Evolutionary conservation across 192 early-diverging fungal genomes (phyloP), one percentile per base, ranked within the genome.

Genomic region (Coemansia sp.): DNA sequence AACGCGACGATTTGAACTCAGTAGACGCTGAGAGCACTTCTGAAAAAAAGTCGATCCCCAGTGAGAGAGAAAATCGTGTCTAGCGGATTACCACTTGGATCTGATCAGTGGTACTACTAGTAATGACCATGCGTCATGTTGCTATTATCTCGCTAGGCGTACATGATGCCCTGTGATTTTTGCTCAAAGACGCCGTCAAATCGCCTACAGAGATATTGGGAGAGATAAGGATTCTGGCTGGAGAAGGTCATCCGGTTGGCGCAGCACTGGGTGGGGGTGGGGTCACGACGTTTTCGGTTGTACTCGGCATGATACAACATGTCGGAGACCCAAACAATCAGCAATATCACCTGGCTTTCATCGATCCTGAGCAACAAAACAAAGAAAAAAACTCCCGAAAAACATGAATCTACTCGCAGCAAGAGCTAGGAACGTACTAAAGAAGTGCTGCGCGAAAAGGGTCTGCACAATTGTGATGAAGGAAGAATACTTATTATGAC

Each of bases 231-330:
- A 81, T 86, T 43, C 81, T 95, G 27, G 93, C 91, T 10, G 73
- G 87, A 18, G 93, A 36, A 97, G 72, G 90, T 96, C 1, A 79
- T 95, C 41, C 85, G 87, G 20, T 68, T 93, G 31, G 68, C 92
- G 40, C 92, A 96, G 70, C 88, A 84, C 52, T 86, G 89, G 6
- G 87, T 90, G n/a, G n/a, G n/a, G n/a, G n/a, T 5, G 95, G 95
- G 5, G 90, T 91, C 9, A 88, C 88, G 0, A 84, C 75, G 20
- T 97, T 91, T 70, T 86, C 92, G 52, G 63, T 71, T 5, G 77
- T 85, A 1, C 91, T 95, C 75, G 89, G 90, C 69, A 80, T 84
- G 39, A 85, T 93, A 33, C 89, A 92, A 46, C n/a, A 87, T 66
- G 87, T 96, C 27, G 78, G 76, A 20, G 71, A 87, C 13, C 78